Evolutionary conservation across 2,329 filamentous ascomycete genomes (phyloP).

Genomic region (Simplicillium aogashimaense): DNA sequence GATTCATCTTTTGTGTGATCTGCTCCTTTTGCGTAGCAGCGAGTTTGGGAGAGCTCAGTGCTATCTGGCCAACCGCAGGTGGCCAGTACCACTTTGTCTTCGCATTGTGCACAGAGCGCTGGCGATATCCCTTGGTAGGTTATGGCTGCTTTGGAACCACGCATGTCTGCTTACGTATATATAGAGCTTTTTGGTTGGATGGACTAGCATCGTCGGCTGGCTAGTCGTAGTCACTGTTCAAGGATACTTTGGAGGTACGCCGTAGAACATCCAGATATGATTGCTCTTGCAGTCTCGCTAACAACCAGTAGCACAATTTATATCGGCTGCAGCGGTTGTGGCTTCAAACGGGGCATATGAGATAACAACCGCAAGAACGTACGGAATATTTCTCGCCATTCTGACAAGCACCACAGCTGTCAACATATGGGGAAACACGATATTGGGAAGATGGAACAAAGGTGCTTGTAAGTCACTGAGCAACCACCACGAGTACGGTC

Average conservation of each 20-base stretch:
- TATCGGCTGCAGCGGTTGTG: constrained; percentile 29
- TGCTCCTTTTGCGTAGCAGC: constrained; percentile 31
- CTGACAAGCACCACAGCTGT: constrained; percentile 23
- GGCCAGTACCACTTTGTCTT: constrained; percentile 36
- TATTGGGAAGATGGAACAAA: constrained; percentile 31
- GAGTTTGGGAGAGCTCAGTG: constrained; percentile 30
- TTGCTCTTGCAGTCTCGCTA: not conserved
- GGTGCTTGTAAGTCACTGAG: constrained; percentile 20
- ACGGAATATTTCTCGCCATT: constrained; percentile 30
- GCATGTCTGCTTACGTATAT: not conserved
- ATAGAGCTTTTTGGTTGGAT: constrained; percentile 32
- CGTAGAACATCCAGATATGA: accelerated
- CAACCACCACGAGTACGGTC: not conserved
- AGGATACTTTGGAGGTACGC: constrained; percentile 29
- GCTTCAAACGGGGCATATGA: constrained; percentile 26
- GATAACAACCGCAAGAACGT: constrained; percentile 27
- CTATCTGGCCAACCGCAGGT: constrained; percentile 35
- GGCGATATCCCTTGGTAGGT: constrained; percentile 25
- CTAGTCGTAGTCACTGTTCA: constrained; percentile 31
- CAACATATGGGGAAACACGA: constrained; percentile 30
- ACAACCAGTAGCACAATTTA: constrained; percentile 25
- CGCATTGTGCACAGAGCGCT: constrained; percentile 25
- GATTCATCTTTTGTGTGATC: constrained; percentile 33
- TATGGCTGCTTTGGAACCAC: accelerated
- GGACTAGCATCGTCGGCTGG: constrained; percentile 36